Evolutionary conservation across 1,284 basidiomycete genomes (phyloP), one percentile per base, ranked within the genome.

Genomic region (Dichomitus squalens): DNA sequence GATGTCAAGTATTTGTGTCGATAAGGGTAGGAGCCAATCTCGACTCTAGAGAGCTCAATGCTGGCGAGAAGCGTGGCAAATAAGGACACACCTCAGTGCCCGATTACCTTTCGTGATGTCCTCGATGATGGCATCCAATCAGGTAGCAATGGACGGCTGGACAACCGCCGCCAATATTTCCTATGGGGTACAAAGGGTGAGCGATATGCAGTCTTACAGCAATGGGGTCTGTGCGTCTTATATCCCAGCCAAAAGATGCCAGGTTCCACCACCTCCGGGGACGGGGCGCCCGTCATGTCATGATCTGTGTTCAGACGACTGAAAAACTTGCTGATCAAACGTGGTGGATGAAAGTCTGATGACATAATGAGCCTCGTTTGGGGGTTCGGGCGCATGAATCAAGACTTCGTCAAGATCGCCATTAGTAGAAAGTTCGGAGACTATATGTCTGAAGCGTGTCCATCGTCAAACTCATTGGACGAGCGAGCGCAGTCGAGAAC

Each of bases 51-150:
- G n/a, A n/a, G n/a, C n/a, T n/a, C n/a, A n/a, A n/a, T n/a, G n/a
- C n/a, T n/a, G n/a, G n/a, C n/a, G 25, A 27, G 14, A 11, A 27
- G 31, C 21, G n/a, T 11, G n/a, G 8, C 29, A 38, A 36, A 20
- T n/a, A 7, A 33, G 9, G 18, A 46, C 40, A 7, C 27, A 55
- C 54, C 54, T 55, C 48, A 55, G 20, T 12, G 34, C 41, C 54
- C 54, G 50, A 5, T 48, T 34, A 16, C 38, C 25, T n/a, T 29
- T 47, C 23, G 31, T n/a, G 11, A 50, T 35, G 11, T 20, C 33
- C n/a, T 51, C 34, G 6, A 55, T 14, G 16, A 21, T 43, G 3
- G 27, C 16, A 14, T 44, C 12, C 25, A 50, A 34, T 2, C 18
- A 34, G 35, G 44, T 20, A 14, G 34, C 2, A 21, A 33, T 7